Conservation (phyloP, 495 filamentous ascomycete genomes). For the Tuber umbilicatum region DNA sequence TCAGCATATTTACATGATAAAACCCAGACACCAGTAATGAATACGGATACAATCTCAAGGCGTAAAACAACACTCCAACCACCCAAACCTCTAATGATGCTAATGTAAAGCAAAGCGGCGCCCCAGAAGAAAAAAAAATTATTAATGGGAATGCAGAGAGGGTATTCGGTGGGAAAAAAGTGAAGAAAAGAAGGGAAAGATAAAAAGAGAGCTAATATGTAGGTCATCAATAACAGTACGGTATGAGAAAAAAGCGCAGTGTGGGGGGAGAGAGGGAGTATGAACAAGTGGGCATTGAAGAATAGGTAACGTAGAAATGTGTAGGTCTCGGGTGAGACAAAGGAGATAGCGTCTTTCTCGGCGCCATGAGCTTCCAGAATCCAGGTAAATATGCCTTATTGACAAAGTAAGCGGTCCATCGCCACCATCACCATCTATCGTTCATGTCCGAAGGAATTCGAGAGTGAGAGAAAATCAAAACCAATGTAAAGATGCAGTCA, state of each 20-base stretch:
- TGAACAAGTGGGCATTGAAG: background rate
- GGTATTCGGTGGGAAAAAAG: background rate
- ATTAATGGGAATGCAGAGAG: constrained; percentile 1
- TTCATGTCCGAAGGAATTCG: background rate
- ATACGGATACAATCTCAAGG: background rate
- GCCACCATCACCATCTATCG: background rate
- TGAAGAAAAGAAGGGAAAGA: background rate
- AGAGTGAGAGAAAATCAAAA: background rate
- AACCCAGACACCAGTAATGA: constrained; percentile 2
- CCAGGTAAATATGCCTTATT: background rate
- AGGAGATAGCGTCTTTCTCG: background rate
- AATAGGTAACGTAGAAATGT: background rate
- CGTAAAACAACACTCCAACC: constrained; percentile 2
- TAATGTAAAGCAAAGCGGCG: background rate
- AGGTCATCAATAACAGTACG: background rate
- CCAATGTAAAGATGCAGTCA: background rate
- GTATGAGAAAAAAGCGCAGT: background rate
- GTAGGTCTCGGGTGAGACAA: background rate
- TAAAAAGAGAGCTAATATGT: background rate
- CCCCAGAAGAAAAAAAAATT: background rate
- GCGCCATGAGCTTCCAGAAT: background rate
- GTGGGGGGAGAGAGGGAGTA: background rate
- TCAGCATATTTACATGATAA: background rate
- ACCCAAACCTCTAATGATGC: constrained; percentile 4
- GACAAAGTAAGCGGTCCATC: background rate